Evolutionary conservation across 2,329 filamentous ascomycete species (phyloP), one percentile per base, ranked within the genome.

Genomic region (Dryadomyces sulphureus): DNA sequence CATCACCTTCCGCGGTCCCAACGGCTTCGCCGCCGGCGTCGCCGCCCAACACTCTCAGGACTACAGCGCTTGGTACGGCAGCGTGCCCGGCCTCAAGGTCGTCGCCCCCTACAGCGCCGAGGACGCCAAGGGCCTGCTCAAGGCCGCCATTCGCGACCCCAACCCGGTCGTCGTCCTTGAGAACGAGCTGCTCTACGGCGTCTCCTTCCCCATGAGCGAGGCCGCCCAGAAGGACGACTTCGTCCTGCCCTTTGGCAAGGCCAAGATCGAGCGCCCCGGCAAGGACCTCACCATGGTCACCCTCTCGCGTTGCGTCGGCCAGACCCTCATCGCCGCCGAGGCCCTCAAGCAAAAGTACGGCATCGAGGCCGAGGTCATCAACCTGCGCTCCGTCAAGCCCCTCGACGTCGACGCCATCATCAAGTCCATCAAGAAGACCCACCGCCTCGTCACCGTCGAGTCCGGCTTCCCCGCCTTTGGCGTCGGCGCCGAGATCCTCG

Each of bases 1-100:
- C 74, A 90, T 98, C 69, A 96, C 92, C 57, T 98, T 98, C 83
- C 89, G 92, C 64, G 92, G 92, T 46, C 92, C 92, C 68, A 98
- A 98, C 70, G 92, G 92, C 60, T 98, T 98, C 66, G 92, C 92
- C 52, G 63, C 90, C 50, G 92, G 92, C 76, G 92, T 98, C 59
- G 92, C 72, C 54, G 92, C 92, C 50, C 92, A 98, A 75, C 92
- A 98, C 75, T 96, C 92, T 45, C 92, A 98, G 72, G 92, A 98
- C 65, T 98, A 93, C 75, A 86, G 86, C 44, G 88, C 90, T 52
- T 98, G 92, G 92, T 98, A 98, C 69, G 92, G 90, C 62, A 93
- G 87, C 68, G 92, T 98, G 59, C 92, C 92, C 45, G 92, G 92
- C 56, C 72, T 98, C 59, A 98, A 98, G 77, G 92, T 98, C 52